Percentiles rank a stretch among this genome's conserved stretches.
These are phyloP conservation scores for Pascua guehoae DNA, from an alignment of 1,284 basidiomycete species.

Conservation along the genomic window DNA sequence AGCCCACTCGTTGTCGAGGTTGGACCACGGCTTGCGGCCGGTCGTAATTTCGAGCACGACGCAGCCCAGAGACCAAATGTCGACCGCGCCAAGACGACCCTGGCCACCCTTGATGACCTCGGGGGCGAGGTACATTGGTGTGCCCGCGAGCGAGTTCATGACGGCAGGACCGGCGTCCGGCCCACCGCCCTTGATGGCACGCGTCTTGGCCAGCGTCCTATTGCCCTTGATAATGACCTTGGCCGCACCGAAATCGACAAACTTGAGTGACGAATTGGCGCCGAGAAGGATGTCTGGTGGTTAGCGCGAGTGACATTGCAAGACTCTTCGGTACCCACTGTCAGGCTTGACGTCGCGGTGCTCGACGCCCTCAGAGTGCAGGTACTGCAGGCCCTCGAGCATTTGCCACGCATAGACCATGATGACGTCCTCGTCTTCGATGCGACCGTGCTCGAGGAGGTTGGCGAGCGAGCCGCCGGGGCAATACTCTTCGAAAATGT, in stretches of 20 bases:
- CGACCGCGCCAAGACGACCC: constrained; percentile 89
- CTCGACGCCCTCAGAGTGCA: constrained; percentile 89
- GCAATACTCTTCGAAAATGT: constrained; percentile 99
- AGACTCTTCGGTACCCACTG: constrained; percentile 60
- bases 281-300: constrained; percentile 85
- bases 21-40: constrained; percentile 92
- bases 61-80: constrained; percentile 92
- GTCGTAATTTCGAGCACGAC: constrained; percentile 95
- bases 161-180: constrained; percentile 40
- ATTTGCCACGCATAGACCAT: constrained; percentile 97
- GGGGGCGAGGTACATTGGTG: constrained; percentile 99
- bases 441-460: constrained; percentile 85
- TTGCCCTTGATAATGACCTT: constrained; percentile 95
- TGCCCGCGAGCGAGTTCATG: constrained; percentile 88
- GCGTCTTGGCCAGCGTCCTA: constrained; percentile 71
- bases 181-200: constrained; percentile 49
- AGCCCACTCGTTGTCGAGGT: constrained; percentile 98
- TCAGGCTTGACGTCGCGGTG: constrained; percentile 99
- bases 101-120: constrained; percentile 85
- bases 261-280: constrained; percentile 84
- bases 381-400: constrained; percentile 90
- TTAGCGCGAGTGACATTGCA: constrained; percentile 7
- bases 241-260: constrained; percentile 97
- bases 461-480: constrained; percentile 90
- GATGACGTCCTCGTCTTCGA: constrained; percentile 94